A percentile compares a stretch with the other conserved stretches of the same genome.
Evolutionary conservation across 1,139 yeast genomes (phyloP).

Genomic region (Zygoascus hellenicus): DNA sequence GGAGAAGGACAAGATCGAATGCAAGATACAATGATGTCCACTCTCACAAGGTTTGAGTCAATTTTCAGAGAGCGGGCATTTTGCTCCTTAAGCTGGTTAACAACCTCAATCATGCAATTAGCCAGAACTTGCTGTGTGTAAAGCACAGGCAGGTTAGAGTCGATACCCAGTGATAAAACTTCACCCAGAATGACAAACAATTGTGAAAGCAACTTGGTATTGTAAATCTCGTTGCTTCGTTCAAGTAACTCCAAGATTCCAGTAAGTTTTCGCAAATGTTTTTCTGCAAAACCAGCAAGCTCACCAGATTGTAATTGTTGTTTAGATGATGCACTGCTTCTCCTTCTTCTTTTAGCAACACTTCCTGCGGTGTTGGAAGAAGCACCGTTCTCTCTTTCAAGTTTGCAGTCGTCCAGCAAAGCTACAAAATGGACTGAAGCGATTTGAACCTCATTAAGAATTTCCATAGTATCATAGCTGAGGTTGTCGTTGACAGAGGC

Average conservation of each 20-base stretch:
- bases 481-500: constrained; percentile 40
- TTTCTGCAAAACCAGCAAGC: constrained; percentile 66
- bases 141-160: constrained; percentile 83
- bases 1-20: constrained; percentile 87
- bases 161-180: constrained; percentile 80
- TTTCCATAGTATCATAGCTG: constrained; percentile 52
- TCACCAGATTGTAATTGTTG: constrained; percentile 66
- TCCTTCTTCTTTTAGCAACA: constrained; percentile 50
- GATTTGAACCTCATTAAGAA: constrained; percentile 46
- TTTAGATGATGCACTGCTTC: constrained; percentile 69
- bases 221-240: constrained; percentile 39
- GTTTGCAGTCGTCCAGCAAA: constrained; percentile 46
- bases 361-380: constrained; percentile 49
- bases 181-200: constrained; percentile 72
- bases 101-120: constrained; percentile 71
- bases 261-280: constrained; percentile 73
- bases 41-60: constrained; percentile 71
- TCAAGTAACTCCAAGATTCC: constrained; percentile 76
- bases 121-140: constrained; percentile 91
- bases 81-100: constrained; percentile 38
- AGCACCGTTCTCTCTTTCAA: constrained; percentile 35
- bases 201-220: constrained; percentile 45
- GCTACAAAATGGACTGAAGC: constrained; percentile 44
- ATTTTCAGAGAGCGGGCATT: constrained; percentile 30
- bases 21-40: constrained; percentile 85